Evolutionary conservation across 2,329 filamentous ascomycete genomes (phyloP).

Genomic region (Cladosporium austrohemisphaericum): DNA sequence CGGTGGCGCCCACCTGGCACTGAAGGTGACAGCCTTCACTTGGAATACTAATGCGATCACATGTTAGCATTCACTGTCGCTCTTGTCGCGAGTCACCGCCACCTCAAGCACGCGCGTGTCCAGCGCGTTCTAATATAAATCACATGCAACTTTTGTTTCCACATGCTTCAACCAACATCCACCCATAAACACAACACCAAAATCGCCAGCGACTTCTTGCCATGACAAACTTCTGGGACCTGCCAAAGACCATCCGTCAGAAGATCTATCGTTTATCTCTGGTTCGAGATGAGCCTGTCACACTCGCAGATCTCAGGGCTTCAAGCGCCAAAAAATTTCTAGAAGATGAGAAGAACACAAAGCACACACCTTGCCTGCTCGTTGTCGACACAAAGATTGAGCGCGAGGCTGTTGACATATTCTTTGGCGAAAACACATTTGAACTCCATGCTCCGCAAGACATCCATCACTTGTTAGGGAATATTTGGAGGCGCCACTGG

Average conservation of each 20-base stretch:
- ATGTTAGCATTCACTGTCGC: no score
- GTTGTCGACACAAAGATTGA: conserved; percentile 20
- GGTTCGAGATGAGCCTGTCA: conserved; percentile 17
- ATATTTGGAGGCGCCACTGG: not conserved
- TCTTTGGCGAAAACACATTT: conserved; percentile 20
- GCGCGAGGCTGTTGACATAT: conserved; percentile 22
- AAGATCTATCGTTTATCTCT: conserved; percentile 28
- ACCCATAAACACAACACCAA: not conserved
- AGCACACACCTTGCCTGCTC: no score
- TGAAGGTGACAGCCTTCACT: no score
- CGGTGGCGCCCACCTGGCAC: no score
- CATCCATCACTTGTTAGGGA: no score
- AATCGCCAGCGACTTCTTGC: no score
- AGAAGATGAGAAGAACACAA: not conserved
- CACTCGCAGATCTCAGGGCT: not conserved
- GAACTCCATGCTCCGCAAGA: not conserved
- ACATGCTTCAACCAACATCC: not conserved
- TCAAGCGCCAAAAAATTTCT: not conserved
- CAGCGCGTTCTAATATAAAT: no score
- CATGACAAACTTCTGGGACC: conserved; percentile 14
- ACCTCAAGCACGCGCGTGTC: no score
- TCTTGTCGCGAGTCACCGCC: no score
- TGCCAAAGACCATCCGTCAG: conserved; percentile 24
- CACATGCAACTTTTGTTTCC: no score
- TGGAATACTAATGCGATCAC: no score